Evolutionary conservation across 306 rosid species (phyloP).

Genomic region (Begonia peltatifolia): DNA sequence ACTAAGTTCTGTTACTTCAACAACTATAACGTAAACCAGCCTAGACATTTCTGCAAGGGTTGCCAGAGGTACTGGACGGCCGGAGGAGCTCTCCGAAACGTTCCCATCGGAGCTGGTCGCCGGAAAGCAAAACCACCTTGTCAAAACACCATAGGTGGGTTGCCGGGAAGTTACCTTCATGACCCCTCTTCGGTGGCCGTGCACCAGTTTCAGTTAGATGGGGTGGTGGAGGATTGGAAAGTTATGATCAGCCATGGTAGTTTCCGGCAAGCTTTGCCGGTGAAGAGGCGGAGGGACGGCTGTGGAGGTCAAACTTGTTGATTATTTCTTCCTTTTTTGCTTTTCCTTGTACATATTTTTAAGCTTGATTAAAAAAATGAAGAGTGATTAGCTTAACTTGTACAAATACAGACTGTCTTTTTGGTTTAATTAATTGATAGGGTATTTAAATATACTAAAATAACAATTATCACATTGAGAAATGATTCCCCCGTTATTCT

Average conservation of each 20-base stretch:
- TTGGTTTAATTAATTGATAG: not conserved
- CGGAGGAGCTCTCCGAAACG: slow-evolving; percentile 87
- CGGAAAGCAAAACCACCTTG: slow-evolving; percentile 52
- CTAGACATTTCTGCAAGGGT: slow-evolving; percentile 79
- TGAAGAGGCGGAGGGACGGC: slow-evolving; percentile 36
- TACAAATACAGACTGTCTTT: slow-evolving; percentile 9
- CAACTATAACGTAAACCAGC: slow-evolving; percentile 88
- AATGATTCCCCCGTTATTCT: too few species aligned
- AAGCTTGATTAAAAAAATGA: too few species aligned
- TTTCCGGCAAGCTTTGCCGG: slow-evolving; percentile 35
- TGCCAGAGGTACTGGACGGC: slow-evolving; percentile 94
- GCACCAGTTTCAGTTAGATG: slow-evolving; percentile 34
- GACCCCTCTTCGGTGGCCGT: slow-evolving; percentile 27
- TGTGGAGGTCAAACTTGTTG: slow-evolving; percentile 31
- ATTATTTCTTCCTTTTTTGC: not conserved
- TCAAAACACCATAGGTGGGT: slow-evolving; percentile 14
- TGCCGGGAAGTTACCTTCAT: slow-evolving; percentile 25
- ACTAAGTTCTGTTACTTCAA: slow-evolving; percentile 96
- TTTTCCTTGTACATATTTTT: not conserved
- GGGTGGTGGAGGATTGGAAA: slow-evolving; percentile 42
- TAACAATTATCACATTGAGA: too few species aligned
- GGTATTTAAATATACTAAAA: too few species aligned
- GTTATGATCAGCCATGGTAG: slow-evolving; percentile 19
- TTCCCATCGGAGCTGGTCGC: slow-evolving; percentile 71
- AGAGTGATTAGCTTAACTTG: not conserved